Conservation (phyloP, 2,329 filamentous ascomycete species). For the Aspergillus amoenus region DNA sequence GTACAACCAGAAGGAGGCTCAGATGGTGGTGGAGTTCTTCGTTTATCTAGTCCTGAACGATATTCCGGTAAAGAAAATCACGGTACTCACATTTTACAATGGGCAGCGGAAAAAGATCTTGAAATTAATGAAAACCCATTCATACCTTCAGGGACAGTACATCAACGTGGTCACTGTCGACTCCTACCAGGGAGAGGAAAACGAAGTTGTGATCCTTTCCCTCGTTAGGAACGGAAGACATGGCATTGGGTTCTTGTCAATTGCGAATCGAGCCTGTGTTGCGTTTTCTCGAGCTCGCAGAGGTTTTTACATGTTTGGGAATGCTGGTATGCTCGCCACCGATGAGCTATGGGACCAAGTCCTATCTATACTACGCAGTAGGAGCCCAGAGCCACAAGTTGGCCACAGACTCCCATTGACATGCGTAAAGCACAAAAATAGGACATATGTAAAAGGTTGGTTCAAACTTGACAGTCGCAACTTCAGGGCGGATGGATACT, state of each 20-base stretch:
- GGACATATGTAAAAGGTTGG: conserved; percentile 51
- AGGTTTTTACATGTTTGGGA: conserved; percentile 84
- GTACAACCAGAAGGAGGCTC: conserved; percentile 69
- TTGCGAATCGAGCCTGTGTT: conserved; percentile 63
- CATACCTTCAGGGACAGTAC: conserved; percentile 44
- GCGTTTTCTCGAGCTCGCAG: conserved; percentile 69
- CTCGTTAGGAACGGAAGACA: conserved; percentile 68
- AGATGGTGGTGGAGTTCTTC: conserved; percentile 73
- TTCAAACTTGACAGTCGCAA: background rate
- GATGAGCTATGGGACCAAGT: conserved; percentile 55
- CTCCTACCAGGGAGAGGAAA: conserved; percentile 88
- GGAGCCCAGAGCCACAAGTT: conserved; percentile 30
- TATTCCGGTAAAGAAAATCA: conserved; percentile 61
- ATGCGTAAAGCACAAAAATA: conserved; percentile 60
- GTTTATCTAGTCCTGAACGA: conserved; percentile 71
- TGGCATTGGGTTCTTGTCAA: conserved; percentile 71
- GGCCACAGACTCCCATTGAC: conserved; percentile 60
- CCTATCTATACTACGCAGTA: conserved; percentile 41
- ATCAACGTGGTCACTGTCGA: conserved; percentile 77
- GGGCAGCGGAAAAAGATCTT: conserved; percentile 71
- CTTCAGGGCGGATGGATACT: background rate
- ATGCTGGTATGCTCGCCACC: conserved; percentile 56
- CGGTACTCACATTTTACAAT: conserved; percentile 83
- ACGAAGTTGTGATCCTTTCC: conserved; percentile 77
- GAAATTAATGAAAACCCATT: conserved; percentile 42